phyloP scores from a whole-genome alignment of 495 filamentous ascomycete genomes.

The Neurospora sp. region DNA sequence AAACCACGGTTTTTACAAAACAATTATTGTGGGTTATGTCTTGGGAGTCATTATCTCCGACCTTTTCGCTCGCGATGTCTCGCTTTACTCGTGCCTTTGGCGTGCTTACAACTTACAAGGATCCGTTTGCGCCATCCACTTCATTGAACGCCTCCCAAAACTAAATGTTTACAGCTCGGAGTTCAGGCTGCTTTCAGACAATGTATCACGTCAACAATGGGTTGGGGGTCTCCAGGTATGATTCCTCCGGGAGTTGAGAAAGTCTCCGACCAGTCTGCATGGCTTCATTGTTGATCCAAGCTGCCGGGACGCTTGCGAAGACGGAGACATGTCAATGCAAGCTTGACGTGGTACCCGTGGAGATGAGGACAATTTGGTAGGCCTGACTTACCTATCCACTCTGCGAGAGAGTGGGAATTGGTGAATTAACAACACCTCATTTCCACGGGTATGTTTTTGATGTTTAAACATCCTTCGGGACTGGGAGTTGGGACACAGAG shows the following conservation, averaged over 20 bases:
- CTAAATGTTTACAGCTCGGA: neutral
- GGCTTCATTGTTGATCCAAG: no score
- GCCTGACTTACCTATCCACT: no score
- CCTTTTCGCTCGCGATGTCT: neutral
- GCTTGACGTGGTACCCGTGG: no score
- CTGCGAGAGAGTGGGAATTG: no score
- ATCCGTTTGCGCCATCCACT: slow-evolving; percentile 14
- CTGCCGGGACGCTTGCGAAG: neutral
- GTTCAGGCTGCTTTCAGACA: neutral
- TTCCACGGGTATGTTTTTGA: no score
- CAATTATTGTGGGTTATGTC: neutral
- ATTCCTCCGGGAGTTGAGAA: neutral
- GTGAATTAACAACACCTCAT: no score
- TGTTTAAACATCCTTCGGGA: no score
- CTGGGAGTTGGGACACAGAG: no score
- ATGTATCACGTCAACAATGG: neutral
- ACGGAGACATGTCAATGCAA: no score
- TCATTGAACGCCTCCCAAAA: neutral
- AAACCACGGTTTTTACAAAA: neutral
- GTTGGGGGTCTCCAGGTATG: neutral
- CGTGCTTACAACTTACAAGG: slow-evolving; percentile 20
- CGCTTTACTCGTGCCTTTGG: neutral
- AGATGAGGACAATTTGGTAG: no score
- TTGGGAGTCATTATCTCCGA: neutral
- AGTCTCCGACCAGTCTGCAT: neutral